phyloP scores from a whole-genome alignment of 2,329 filamentous ascomycete species.

The Phaeoacremonium minimum region DNA sequence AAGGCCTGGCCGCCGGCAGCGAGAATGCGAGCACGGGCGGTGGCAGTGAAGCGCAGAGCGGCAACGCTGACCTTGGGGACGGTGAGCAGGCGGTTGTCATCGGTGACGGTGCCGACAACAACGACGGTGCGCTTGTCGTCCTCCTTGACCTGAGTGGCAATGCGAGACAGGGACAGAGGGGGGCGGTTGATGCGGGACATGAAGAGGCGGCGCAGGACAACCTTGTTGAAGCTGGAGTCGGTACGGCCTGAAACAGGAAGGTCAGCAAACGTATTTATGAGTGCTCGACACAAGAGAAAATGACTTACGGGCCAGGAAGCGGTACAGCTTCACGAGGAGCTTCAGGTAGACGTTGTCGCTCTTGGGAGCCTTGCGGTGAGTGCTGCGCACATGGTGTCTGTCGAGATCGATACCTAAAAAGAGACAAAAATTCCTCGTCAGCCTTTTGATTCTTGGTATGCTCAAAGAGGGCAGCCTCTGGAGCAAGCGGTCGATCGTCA shows the following conservation, averaged over 20 bases:
- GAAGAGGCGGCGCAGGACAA: constrained; percentile 93
- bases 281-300: constrained; percentile 2
- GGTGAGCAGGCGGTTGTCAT: constrained; percentile 90
- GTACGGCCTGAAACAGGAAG: constrained; percentile 66
- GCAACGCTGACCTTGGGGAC: constrained; percentile 92
- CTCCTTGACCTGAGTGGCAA: constrained; percentile 66
- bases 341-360: constrained; percentile 97
- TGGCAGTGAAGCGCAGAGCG: constrained; percentile 93
- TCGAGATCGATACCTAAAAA: constrained; percentile 67
- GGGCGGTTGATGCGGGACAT: constrained; percentile 99
- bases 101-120: constrained; percentile 90
- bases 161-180: constrained; percentile 89
- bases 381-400: constrained; percentile 64
- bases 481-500: constrained; percentile 10
- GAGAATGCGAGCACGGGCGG: constrained; percentile 87
- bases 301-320: constrained; percentile 87
- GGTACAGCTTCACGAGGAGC: constrained; percentile 97
- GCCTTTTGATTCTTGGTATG: constrained; percentile 61
- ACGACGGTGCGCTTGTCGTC: constrained; percentile 82
- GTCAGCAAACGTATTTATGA: neutral
- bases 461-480: constrained; percentile 41
- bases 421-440: constrained; percentile 46
- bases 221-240: constrained; percentile 98
- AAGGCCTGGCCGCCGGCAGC: constrained; percentile 93
- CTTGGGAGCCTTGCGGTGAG: constrained; percentile 92